phyloP scores from a whole-genome alignment of 2,329 filamentous ascomycete genomes.

The Microcyclospora tardicrescens region DNA sequence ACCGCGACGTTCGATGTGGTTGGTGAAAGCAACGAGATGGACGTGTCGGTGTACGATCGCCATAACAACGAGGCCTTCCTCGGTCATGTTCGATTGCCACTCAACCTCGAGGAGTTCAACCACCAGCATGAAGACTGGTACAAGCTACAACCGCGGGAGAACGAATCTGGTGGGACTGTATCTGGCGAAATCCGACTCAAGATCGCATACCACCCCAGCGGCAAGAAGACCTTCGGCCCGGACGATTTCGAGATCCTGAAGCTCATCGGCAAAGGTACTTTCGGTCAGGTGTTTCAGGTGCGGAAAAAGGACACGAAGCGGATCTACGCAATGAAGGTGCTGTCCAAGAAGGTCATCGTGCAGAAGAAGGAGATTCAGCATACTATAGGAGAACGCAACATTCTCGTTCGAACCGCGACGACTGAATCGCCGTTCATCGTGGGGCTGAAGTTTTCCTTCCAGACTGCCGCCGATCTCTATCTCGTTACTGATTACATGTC shows the following conservation, averaged over 20 bases:
- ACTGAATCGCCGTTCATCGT: slow-evolving; percentile 96
- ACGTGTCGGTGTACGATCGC: slow-evolving; percentile 87
- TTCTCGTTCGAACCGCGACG: slow-evolving; percentile 88
- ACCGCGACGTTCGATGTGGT: slow-evolving; percentile 93
- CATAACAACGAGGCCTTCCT: slow-evolving; percentile 77
- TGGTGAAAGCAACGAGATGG: slow-evolving; percentile 76
- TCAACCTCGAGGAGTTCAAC: slow-evolving; percentile 54
- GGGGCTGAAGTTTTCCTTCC: slow-evolving; percentile 95
- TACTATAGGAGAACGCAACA: slow-evolving; percentile 92
- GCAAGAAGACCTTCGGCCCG: slow-evolving; percentile 84
- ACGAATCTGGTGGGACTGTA: slow-evolving; percentile 55
- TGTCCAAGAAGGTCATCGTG: slow-evolving; percentile 99
- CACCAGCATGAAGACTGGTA: slow-evolving; percentile 76
- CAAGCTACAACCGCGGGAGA: slow-evolving; percentile 63
- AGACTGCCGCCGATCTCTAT: slow-evolving; percentile 91
- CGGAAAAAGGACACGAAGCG: slow-evolving; percentile 91
- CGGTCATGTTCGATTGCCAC: slow-evolving; percentile 75
- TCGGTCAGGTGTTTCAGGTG: slow-evolving; percentile 96
- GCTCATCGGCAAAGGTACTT: slow-evolving; percentile 94
- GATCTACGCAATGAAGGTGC: slow-evolving; percentile 98
- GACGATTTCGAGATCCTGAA: slow-evolving; percentile 94
- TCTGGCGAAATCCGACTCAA: slow-evolving; percentile 80
- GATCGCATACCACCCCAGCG: slow-evolving; percentile 71
- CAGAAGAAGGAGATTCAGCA: slow-evolving; percentile 99
- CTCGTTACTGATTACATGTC: slow-evolving; percentile 99